Conservation (phyloP, 768 basidiomycete genomes). For the Lactarius hengduanensis region DNA sequence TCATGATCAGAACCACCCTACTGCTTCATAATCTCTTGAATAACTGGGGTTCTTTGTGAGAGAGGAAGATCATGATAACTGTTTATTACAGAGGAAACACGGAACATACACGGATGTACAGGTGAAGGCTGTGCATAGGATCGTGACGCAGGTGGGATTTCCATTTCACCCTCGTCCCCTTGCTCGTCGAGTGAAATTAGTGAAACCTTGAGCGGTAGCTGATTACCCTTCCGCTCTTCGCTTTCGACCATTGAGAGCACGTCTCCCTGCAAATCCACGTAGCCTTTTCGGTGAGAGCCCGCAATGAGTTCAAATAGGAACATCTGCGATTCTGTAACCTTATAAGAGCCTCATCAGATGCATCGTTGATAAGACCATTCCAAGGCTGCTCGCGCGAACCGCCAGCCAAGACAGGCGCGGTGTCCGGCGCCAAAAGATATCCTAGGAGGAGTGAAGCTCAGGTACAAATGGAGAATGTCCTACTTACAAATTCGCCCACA, state of each 20-base stretch:
- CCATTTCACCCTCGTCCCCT: not conserved
- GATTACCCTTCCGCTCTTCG: slow-evolving; percentile 22
- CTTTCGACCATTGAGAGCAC: slow-evolving; percentile 16
- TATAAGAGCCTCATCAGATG: not conserved
- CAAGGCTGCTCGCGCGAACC: slow-evolving; percentile 17
- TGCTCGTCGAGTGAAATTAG: no score
- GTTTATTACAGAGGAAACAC: not conserved
- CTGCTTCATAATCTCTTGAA: not conserved
- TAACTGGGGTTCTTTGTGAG: not conserved
- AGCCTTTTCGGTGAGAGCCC: slow-evolving; percentile 39
- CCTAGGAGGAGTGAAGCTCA: not conserved
- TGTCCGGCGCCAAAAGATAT: slow-evolving; percentile 25
- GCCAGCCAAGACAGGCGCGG: slow-evolving; percentile 23
- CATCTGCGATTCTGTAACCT: slow-evolving; percentile 51
- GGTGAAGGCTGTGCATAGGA: no score
- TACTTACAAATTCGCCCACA: slow-evolving; percentile 19
- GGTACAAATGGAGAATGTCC: not conserved
- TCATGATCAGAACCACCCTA: not conserved
- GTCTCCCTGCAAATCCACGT: slow-evolving; percentile 34
- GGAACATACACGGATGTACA: not conserved
- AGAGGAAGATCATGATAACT: not conserved
- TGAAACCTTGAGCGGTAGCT: slow-evolving; percentile 22
- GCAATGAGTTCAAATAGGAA: slow-evolving; percentile 56
- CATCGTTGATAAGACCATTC: not conserved
- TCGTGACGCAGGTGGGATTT: no score